A percentile compares a stretch with the other conserved stretches of the same genome.
Evolutionary conservation across 352 stramenopile genomes (phyloP).

Genomic region (Pseudoperonospora humuli): DNA sequence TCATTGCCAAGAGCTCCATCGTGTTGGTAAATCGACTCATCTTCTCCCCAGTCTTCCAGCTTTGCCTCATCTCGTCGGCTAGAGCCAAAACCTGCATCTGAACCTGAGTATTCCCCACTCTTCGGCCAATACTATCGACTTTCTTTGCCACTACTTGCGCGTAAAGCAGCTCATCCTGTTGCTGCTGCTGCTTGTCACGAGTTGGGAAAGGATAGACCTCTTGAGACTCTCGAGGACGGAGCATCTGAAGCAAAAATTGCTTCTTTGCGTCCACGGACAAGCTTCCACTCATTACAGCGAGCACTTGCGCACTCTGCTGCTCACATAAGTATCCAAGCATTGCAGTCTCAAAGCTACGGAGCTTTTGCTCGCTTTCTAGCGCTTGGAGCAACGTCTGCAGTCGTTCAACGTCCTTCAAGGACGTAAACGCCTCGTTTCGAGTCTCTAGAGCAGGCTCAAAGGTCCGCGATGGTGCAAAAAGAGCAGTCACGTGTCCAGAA

Average conservation of each 20-base stretch:
- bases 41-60: not conserved
- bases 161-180: slow-evolving; percentile 22
- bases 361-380: slow-evolving; percentile 32
- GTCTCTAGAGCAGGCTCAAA: not conserved
- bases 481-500: slow-evolving; percentile 18
- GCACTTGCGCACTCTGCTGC: slow-evolving; percentile 25
- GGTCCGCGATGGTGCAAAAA: slow-evolving; percentile 1
- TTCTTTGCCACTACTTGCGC: slow-evolving; percentile 45
- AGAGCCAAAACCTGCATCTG: slow-evolving; percentile 40
- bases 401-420: not conserved
- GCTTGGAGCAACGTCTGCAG: slow-evolving; percentile 30
- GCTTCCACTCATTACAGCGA: slow-evolving; percentile 23
- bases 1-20: slow-evolving; percentile 40
- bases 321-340: slow-evolving; percentile 42
- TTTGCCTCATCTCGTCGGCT: slow-evolving; percentile 22
- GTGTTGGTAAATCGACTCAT: slow-evolving; percentile 20
- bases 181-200: no score
- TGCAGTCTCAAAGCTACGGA: slow-evolving; percentile 37
- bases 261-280: slow-evolving; percentile 39
- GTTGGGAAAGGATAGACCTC: not conserved
- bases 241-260: slow-evolving; percentile 24
- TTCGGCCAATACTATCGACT: slow-evolving; percentile 41
- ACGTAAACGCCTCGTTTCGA: not conserved
- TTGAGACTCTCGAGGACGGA: not conserved
- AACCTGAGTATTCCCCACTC: slow-evolving; percentile 45